phyloP scores from a whole-genome alignment of 495 filamentous ascomycete genomes.

The Talaromyces wortmannii region DNA sequence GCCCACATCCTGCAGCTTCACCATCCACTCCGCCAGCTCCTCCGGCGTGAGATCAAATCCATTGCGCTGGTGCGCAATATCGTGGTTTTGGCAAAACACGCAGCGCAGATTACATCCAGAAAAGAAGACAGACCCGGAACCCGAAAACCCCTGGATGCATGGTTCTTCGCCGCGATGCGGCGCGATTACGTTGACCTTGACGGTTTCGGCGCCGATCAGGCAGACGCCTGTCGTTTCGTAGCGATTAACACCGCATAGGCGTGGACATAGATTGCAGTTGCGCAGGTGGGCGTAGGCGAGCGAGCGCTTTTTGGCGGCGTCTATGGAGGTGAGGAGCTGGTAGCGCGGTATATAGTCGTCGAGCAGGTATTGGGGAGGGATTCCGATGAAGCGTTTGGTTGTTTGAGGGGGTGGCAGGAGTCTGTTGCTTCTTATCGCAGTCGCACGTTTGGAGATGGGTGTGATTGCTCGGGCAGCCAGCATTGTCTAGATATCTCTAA shows the following conservation, averaged over 20 bases:
- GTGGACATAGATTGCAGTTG: constrained; percentile 72
- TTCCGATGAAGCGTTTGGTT: constrained; percentile 44
- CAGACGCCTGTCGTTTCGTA: constrained; percentile 67
- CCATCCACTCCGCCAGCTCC: constrained; percentile 67
- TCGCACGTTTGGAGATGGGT: neutral
- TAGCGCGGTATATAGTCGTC: constrained; percentile 69
- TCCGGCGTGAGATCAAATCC: constrained; percentile 71
- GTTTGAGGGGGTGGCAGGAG: constrained; percentile 1
- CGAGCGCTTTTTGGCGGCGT: constrained; percentile 58
- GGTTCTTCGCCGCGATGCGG: constrained; percentile 55
- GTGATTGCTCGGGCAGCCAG: neutral
- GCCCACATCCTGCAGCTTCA: constrained; percentile 65
- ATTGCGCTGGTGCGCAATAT: constrained; percentile 67
- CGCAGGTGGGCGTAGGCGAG: constrained; percentile 59
- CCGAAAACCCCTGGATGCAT: constrained; percentile 69
- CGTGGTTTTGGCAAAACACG: constrained; percentile 79
- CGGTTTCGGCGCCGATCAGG: constrained; percentile 60
- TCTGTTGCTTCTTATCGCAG: neutral
- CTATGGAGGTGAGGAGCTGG: constrained; percentile 47
- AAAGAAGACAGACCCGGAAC: constrained; percentile 72
- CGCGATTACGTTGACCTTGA: constrained; percentile 72
- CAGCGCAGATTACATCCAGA: constrained; percentile 68
- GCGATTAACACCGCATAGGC: constrained; percentile 66
- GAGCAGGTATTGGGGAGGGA: constrained; percentile 69
- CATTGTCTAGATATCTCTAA: no score